Evolutionary conservation across 345 rosid species (phyloP).

Genomic region (Eucalyptus regnans): DNA sequence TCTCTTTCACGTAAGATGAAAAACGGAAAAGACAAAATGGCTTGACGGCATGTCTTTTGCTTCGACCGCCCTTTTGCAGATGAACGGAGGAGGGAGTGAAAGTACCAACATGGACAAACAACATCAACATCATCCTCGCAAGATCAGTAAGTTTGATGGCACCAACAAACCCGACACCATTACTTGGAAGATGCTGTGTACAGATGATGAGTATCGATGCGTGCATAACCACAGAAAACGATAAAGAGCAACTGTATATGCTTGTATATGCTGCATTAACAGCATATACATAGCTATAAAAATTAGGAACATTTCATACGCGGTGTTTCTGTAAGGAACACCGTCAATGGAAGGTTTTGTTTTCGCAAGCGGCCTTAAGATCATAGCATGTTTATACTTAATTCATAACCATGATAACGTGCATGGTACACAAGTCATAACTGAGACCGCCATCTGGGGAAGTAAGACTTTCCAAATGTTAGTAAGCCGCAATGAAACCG

Average conservation of each 20-base stretch:
- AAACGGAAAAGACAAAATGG: background rate
- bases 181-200: background rate
- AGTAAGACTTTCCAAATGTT: background rate
- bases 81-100: background rate
- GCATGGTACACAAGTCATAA: background rate
- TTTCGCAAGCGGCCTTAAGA: background rate
- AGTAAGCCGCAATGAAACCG: background rate
- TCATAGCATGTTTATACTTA: background rate
- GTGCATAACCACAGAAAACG: background rate
- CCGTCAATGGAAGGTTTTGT: background rate
- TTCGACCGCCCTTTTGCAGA: background rate
- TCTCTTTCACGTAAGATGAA: background rate
- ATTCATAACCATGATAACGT: background rate
- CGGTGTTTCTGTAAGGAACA: background rate
- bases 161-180: background rate
- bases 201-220: background rate
- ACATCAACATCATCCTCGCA: constrained; percentile 2
- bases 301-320: background rate
- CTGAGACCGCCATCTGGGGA: background rate
- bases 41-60: background rate
- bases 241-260: background rate
- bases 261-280: background rate
- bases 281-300: background rate
- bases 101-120: background rate
- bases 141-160: constrained; percentile 13